Conservation (phyloP, 495 filamentous ascomycete genomes). For the Mytilinidion resinicola region DNA sequence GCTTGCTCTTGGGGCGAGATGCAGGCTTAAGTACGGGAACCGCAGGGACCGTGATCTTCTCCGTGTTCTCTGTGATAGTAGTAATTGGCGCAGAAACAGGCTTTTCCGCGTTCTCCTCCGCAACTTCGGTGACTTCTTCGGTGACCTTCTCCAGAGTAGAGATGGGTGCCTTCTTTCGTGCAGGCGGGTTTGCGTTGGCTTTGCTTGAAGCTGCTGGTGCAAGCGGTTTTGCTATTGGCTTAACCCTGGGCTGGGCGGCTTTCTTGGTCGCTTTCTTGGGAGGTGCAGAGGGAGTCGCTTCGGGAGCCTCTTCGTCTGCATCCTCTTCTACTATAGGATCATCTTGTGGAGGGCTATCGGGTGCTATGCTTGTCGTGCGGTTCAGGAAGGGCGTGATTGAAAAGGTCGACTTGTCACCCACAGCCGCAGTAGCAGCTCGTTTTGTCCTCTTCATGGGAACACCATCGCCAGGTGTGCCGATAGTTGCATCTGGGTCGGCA, state of each 20-base stretch:
- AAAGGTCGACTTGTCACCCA: slow-evolving; percentile 82
- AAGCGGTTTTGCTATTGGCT: slow-evolving; percentile 30
- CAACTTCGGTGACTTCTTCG: slow-evolving; percentile 39
- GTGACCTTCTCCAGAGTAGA: slow-evolving; percentile 46
- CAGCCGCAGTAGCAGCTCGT: slow-evolving; percentile 36
- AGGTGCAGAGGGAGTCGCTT: slow-evolving; percentile 28
- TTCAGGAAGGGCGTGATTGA: slow-evolving; percentile 91
- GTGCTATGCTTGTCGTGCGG: slow-evolving; percentile 56
- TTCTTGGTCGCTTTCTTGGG: slow-evolving; percentile 33
- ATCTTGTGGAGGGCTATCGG: slow-evolving; percentile 37
- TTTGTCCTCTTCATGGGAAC: slow-evolving; percentile 42
- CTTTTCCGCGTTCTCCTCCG: slow-evolving; percentile 14
- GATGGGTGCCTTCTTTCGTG: slow-evolving; percentile 39
- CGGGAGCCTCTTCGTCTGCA: slow-evolving; percentile 20
- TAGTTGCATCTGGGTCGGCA: slow-evolving; percentile 44
- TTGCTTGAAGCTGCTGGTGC: slow-evolving; percentile 25
- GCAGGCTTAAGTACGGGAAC: slow-evolving; percentile 27
- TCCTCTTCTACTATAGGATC: slow-evolving; percentile 30
- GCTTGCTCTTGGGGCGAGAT: slow-evolving; percentile 17
- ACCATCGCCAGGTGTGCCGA: slow-evolving; percentile 62
- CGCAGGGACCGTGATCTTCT: slow-evolving; percentile 20
- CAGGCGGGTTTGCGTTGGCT: slow-evolving; percentile 30
- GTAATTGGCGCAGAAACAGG: slow-evolving; percentile 18
- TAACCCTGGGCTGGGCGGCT: slow-evolving; percentile 2
- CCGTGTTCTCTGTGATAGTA: slow-evolving; percentile 15